These are phyloP conservation scores for Skeletonema costatum DNA, from an alignment of 108 stramenopile genomes.

Conservation along the genomic window DNA sequence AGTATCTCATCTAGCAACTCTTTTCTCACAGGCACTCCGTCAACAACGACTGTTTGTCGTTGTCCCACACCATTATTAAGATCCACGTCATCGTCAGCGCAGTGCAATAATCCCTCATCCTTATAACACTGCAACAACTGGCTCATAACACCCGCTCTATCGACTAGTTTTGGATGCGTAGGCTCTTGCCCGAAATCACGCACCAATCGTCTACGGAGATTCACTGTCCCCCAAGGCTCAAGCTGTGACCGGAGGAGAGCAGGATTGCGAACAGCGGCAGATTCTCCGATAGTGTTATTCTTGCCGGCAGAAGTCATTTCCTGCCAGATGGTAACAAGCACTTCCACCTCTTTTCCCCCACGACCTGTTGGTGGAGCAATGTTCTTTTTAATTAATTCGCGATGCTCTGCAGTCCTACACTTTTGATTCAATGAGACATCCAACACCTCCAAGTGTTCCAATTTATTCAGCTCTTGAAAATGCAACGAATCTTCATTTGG, in stretches of 20 bases:
- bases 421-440: constrained; percentile 32
- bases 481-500: constrained; percentile 19
- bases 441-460: constrained; percentile 15
- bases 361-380: neutral
- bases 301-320: constrained; percentile 1
- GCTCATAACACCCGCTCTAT: constrained; percentile 33
- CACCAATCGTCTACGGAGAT: constrained; percentile 31
- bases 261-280: constrained; percentile 36
- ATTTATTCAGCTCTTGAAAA: neutral
- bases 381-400: constrained; percentile 3
- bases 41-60: constrained; percentile 5
- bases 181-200: constrained; percentile 34
- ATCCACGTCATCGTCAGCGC: neutral
- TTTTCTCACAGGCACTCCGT: constrained; percentile 26
- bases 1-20: constrained; percentile 24
- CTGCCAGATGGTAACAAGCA: constrained; percentile 24
- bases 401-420: constrained; percentile 25
- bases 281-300: constrained; percentile 10
- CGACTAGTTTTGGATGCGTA: constrained; percentile 10
- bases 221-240: constrained; percentile 39
- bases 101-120: constrained; percentile 12
- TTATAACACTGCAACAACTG: constrained; percentile 23
- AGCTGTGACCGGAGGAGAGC: constrained; percentile 38
- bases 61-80: constrained; percentile 14
- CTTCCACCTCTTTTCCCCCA: neutral